Percentiles rank a stretch among this genome's conserved stretches.
phyloP scores from a whole-genome alignment of 495 filamentous ascomycete species.

The Collariella sp. region DNA sequence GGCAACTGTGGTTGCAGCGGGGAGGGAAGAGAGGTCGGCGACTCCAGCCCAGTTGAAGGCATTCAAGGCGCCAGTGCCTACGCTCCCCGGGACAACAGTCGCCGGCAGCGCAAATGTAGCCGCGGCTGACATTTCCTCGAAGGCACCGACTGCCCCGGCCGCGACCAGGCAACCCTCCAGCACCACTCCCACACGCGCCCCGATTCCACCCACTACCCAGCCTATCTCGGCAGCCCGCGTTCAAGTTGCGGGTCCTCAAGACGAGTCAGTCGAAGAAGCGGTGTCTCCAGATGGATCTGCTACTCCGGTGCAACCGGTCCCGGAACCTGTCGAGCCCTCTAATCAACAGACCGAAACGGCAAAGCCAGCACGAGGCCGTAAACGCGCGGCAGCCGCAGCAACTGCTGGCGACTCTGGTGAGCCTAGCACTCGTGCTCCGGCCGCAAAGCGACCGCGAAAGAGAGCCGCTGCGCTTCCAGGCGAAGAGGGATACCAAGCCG shows the following conservation, averaged over 20 bases:
- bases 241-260: background rate
- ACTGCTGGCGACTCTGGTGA: slow-evolving; percentile 4
- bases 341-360: background rate
- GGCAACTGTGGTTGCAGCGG: background rate
- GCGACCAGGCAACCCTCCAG: background rate
- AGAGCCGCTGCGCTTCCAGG: slow-evolving; percentile 4
- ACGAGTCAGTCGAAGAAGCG: background rate
- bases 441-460: slow-evolving; percentile 4
- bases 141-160: background rate
- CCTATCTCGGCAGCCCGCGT: too few relatives aligned
- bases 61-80: background rate
- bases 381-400: slow-evolving; percentile 10
- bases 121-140: background rate
- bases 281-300: background rate
- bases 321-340: background rate
- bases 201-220: background rate
- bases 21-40: background rate
- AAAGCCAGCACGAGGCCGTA: slow-evolving; percentile 13
- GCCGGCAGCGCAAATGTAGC: background rate
- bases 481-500: slow-evolving; percentile 4
- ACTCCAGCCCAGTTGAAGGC: background rate
- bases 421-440: background rate
- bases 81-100: background rate
- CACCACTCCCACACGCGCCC: background rate
- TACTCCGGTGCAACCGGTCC: background rate